Percentiles rank a stretch among this genome's conserved stretches.
Evolutionary conservation across 1,139 yeast genomes (phyloP).

Genomic region (Candida buenavistaensis): DNA sequence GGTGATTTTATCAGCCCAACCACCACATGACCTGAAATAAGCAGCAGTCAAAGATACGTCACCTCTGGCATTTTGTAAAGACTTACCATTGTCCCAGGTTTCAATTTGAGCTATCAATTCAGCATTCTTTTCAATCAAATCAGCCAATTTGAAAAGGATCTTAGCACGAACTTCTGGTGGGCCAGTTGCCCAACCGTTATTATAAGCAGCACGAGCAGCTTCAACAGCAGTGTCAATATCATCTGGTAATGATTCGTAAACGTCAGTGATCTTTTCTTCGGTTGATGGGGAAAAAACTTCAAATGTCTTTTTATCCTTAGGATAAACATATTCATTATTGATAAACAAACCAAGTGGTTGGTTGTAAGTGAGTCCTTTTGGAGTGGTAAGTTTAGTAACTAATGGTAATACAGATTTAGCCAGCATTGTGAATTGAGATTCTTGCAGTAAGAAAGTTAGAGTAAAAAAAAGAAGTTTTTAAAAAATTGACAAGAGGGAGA

Average conservation of each 20-base stretch:
- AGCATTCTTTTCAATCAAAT: conserved; percentile 57
- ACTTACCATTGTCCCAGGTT: conserved; percentile 80
- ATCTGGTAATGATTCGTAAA: conserved; percentile 62
- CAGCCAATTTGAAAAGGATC: conserved; percentile 60
- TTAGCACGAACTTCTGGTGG: conserved; percentile 53
- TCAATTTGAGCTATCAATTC: conserved; percentile 68
- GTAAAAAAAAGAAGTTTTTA: too few relatives aligned
- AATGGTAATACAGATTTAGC: conserved; percentile 46
- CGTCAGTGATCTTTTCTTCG: conserved; percentile 63
- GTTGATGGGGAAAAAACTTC: conserved; percentile 66
- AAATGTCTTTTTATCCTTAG: conserved; percentile 53
- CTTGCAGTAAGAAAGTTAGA: too few relatives aligned
- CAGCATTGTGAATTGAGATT: too few relatives aligned
- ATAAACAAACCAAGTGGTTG: conserved; percentile 62
- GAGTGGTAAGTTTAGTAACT: conserved; percentile 52
- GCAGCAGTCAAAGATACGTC: conserved; percentile 66
- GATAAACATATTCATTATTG: conserved; percentile 50
- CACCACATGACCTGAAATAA: conserved; percentile 73
- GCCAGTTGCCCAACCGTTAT: conserved; percentile 28
- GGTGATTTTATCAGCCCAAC: conserved; percentile 78
- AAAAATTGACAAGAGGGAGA: too few relatives aligned
- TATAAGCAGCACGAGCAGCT: conserved; percentile 74
- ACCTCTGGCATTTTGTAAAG: conserved; percentile 50
- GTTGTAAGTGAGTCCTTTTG: conserved; percentile 51
- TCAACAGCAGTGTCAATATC: conserved; percentile 80